Evolutionary conservation across 2,329 filamentous ascomycete species (phyloP).

Genomic region (Phialophora macrospora): DNA sequence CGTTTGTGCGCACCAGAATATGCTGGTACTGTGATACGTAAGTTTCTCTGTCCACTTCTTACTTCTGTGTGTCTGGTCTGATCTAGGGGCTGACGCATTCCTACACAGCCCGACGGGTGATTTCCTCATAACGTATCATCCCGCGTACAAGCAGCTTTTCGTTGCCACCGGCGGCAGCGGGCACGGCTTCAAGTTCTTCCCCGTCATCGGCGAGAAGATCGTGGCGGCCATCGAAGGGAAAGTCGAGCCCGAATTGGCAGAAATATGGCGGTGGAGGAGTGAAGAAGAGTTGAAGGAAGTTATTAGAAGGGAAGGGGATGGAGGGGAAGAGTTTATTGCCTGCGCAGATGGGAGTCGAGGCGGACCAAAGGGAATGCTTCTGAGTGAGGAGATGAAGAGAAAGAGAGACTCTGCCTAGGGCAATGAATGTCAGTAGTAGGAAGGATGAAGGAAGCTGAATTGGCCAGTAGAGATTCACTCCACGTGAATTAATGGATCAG

Average conservation of each 20-base stretch:
- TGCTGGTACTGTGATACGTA: constrained; percentile 78
- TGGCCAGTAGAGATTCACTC: background rate
- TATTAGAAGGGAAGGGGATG: constrained; percentile 2
- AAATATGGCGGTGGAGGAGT: constrained; percentile 52
- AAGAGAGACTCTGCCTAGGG: background rate
- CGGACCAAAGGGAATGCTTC: constrained; percentile 48
- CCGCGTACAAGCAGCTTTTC: constrained; percentile 56
- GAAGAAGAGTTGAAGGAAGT: constrained; percentile 25
- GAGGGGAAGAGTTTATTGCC: constrained; percentile 35
- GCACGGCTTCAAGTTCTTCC: constrained; percentile 72
- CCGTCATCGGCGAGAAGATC: constrained; percentile 64
- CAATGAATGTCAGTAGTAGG: background rate
- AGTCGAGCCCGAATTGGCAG: constrained; percentile 48
- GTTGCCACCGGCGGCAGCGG: constrained; percentile 59
- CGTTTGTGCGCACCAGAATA: constrained; percentile 66
- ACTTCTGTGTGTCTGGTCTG: background rate
- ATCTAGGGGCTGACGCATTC: constrained; percentile 6
- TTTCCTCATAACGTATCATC: constrained; percentile 73
- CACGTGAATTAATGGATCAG: background rate
- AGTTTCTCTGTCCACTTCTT: constrained; percentile 13
- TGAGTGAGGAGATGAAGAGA: constrained; percentile 46
- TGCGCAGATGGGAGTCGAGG: constrained; percentile 49
- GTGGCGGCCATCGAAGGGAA: constrained; percentile 53
- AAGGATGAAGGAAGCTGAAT: background rate
- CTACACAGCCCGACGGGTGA: constrained; percentile 60